Conservation (phyloP, 192 early-diverging fungal genomes). For the Entophlyctis luteolus region DNA sequence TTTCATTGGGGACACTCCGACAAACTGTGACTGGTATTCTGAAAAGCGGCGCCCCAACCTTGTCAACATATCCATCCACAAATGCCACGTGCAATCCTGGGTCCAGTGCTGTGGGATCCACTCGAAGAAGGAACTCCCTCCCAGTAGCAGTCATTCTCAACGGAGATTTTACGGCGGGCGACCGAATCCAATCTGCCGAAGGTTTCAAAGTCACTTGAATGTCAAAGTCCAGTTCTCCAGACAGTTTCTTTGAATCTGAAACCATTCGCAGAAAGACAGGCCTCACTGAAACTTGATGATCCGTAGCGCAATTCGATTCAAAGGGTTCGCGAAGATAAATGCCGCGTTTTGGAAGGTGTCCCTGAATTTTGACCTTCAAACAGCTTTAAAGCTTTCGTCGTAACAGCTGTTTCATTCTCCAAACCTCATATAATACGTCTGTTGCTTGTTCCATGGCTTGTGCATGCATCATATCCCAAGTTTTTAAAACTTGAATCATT, state of each 20-base stretch:
- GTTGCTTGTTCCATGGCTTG: not conserved
- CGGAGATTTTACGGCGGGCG: conserved; percentile 6
- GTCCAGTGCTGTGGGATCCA: conserved; percentile 76
- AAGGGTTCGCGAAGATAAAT: conserved; percentile 80
- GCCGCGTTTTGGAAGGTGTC: conserved; percentile 57
- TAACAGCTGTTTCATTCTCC: not conserved
- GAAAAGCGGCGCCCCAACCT: conserved; percentile 46
- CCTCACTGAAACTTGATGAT: conserved; percentile 50
- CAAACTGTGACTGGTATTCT: conserved; percentile 84
- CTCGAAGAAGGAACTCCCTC: conserved; percentile 61
- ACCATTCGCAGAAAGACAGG: conserved; percentile 58
- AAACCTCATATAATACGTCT: not conserved
- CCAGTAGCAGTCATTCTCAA: conserved; percentile 22
- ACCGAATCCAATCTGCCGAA: conserved; percentile 68
- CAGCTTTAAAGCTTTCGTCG: not conserved
- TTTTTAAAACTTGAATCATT: conserved; percentile 81
- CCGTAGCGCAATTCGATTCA: conserved; percentile 51
- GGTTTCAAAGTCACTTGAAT: conserved; percentile 66
- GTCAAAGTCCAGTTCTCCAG: conserved; percentile 71
- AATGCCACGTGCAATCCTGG: conserved; percentile 77
- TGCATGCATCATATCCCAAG: conserved; percentile 37
- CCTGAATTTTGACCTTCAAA: conserved; percentile 9
- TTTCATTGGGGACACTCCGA: too few species aligned
- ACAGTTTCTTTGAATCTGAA: conserved; percentile 62
- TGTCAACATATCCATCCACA: conserved; percentile 66